Evolutionary conservation across 2,329 filamentous ascomycete genomes (phyloP).

Genomic region (Calonectria pseudoturangicola): DNA sequence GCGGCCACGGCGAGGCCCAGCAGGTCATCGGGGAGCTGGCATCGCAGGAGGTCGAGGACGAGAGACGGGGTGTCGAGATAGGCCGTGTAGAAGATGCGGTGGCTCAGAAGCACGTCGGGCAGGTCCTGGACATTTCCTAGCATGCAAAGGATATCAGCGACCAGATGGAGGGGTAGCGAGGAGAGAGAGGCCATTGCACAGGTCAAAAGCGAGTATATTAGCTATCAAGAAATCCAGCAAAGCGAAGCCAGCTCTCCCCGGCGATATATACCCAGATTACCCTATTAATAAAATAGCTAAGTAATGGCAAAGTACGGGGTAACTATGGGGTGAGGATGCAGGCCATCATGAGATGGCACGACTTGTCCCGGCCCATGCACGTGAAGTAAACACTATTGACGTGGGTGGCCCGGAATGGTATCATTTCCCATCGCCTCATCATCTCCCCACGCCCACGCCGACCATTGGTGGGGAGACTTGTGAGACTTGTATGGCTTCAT

Average conservation of each 20-base stretch:
- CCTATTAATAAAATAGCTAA: conserved; percentile 1
- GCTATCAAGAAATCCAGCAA: neutral
- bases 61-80: conserved; percentile 46
- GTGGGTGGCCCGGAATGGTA: conserved; percentile 42
- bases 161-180: conserved; percentile 49
- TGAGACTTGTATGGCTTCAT: conserved; percentile 26
- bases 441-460: conserved; percentile 50
- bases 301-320: neutral
- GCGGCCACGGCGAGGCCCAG: conserved; percentile 45
- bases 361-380: conserved; percentile 41
- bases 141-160: conserved; percentile 48
- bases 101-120: conserved; percentile 45
- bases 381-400: conserved; percentile 43
- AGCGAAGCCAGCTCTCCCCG: conserved; percentile 6
- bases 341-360: conserved; percentile 43
- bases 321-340: conserved; percentile 29
- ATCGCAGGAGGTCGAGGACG: conserved; percentile 45
- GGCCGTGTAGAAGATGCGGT: conserved; percentile 50
- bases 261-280: conserved; percentile 14
- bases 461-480: conserved; percentile 36
- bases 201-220: neutral
- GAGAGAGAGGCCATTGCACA: conserved; percentile 47
- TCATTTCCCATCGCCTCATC: conserved; percentile 40
- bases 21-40: conserved; percentile 43
- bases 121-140: conserved; percentile 46